Evolutionary conservation across 1,284 basidiomycete genomes (phyloP).

Genomic region (Mycena sp.): DNA sequence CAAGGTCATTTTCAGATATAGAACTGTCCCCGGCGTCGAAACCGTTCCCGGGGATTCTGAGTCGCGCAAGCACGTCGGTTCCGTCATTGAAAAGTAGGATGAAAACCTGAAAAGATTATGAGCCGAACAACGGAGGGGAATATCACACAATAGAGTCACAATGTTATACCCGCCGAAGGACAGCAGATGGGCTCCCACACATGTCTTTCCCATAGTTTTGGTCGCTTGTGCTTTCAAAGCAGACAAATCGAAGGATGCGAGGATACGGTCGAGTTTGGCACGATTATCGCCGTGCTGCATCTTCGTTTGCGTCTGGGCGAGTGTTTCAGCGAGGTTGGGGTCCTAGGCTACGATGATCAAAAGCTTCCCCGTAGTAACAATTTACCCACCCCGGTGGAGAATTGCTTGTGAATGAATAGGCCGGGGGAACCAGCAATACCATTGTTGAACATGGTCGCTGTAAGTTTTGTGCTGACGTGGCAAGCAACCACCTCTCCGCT

Average conservation of each 20-base stretch:
- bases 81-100: neutral
- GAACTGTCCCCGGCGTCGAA: neutral
- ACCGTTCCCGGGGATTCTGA: neutral
- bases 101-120: neutral
- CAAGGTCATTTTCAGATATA: neutral
- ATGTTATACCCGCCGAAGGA: neutral
- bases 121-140: neutral
- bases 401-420: too few relatives aligned
- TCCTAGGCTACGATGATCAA: neutral
- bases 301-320: neutral
- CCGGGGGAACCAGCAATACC: too few relatives aligned
- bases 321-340: neutral
- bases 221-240: neutral
- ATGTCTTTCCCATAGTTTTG: neutral
- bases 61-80: neutral
- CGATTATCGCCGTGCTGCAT: neutral
- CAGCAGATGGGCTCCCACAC: neutral
- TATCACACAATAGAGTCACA: neutral
- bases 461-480: too few relatives aligned
- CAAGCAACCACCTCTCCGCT: too few relatives aligned
- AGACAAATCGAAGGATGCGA: neutral
- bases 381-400: neutral
- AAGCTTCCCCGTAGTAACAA: neutral
- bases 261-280: neutral
- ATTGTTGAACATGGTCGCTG: too few relatives aligned